phyloP scores from a whole-genome alignment of 768 basidiomycete species.

The Sarcomyxa edulis region DNA sequence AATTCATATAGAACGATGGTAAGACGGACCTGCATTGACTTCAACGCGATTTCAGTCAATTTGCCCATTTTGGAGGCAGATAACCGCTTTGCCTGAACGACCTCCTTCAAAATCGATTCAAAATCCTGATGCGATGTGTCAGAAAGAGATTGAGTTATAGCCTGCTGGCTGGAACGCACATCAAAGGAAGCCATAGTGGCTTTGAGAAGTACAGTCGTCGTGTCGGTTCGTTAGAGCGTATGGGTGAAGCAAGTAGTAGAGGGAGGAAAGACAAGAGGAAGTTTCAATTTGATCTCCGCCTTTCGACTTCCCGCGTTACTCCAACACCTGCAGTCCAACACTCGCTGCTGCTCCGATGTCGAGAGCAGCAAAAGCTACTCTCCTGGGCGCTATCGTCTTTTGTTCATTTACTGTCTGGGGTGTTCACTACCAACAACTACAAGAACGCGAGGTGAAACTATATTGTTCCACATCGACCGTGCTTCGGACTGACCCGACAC shows the following conservation, averaged over 20 bases:
- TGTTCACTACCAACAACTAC: slow-evolving; percentile 81
- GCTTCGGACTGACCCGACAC: slow-evolving; percentile 1
- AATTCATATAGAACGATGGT: not conserved
- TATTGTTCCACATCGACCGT: not conserved
- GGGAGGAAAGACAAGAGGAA: slow-evolving; percentile 9
- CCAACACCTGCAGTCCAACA: too few relatives aligned
- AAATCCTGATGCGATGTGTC: too few relatives aligned
- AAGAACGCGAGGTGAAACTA: slow-evolving; percentile 74
- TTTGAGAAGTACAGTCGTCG: slow-evolving; percentile 10
- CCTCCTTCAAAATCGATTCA: slow-evolving; percentile 73
- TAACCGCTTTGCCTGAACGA: slow-evolving; percentile 77
- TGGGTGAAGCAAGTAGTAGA: slow-evolving; percentile 5
- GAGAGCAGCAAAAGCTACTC: slow-evolving; percentile 66
- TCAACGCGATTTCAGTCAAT: slow-evolving; percentile 73
- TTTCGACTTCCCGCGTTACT: too few relatives aligned
- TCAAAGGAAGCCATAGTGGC: slow-evolving; percentile 35
- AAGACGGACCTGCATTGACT: slow-evolving; percentile 64
- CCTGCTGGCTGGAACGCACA: slow-evolving; percentile 24
- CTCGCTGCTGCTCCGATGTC: too few relatives aligned
- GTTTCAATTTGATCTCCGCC: too few relatives aligned
- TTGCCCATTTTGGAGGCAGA: slow-evolving; percentile 82
- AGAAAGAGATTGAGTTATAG: too few relatives aligned
- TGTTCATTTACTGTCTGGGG: slow-evolving; percentile 78
- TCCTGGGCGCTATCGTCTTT: slow-evolving; percentile 58
- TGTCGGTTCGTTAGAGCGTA: too few relatives aligned